Evolutionary conservation across 106 monocot species (phyloP).

Genomic region (Dendrobium officinale): DNA sequence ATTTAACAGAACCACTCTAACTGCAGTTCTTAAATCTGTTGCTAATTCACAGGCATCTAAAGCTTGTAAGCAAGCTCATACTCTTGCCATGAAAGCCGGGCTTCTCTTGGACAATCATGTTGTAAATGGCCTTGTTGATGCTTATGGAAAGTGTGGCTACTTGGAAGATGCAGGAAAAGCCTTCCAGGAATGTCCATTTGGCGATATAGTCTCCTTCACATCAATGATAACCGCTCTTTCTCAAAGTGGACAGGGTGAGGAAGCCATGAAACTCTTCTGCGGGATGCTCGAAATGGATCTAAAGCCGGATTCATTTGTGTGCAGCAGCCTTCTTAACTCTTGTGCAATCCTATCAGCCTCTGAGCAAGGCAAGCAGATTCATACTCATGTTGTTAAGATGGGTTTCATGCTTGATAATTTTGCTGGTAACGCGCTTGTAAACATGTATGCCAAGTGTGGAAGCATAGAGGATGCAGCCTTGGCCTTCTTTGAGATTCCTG

Average conservation of each 20-base stretch:
- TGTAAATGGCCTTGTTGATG: slow-evolving; percentile 71
- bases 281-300: slow-evolving; percentile 40
- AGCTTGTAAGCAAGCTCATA: slow-evolving; percentile 48
- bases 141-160: slow-evolving; percentile 66
- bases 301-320: slow-evolving; percentile 68
- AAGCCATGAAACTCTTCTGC: slow-evolving; percentile 63
- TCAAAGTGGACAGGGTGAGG: slow-evolving; percentile 66
- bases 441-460: slow-evolving; percentile 95
- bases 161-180: slow-evolving; percentile 41
- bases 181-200: slow-evolving; percentile 47
- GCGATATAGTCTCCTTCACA: slow-evolving; percentile 63
- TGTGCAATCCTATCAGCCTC: slow-evolving; percentile 78
- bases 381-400: slow-evolving; percentile 48
- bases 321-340: slow-evolving; percentile 71
- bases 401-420: slow-evolving; percentile 53
- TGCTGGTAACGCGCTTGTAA: slow-evolving; percentile 72
- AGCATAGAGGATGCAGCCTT: slow-evolving; percentile 64
- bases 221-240: slow-evolving; percentile 69
- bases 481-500: slow-evolving; percentile 47
- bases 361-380: slow-evolving; percentile 84
- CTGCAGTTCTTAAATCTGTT: slow-evolving; percentile 69
- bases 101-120: slow-evolving; percentile 66
- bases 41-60: slow-evolving; percentile 40
- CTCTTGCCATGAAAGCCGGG: slow-evolving; percentile 38
- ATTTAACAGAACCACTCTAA: slow-evolving; percentile 68